Conservation (phyloP, 192 early-diverging fungal genomes). For the Coemansia brasiliensis region DNA sequence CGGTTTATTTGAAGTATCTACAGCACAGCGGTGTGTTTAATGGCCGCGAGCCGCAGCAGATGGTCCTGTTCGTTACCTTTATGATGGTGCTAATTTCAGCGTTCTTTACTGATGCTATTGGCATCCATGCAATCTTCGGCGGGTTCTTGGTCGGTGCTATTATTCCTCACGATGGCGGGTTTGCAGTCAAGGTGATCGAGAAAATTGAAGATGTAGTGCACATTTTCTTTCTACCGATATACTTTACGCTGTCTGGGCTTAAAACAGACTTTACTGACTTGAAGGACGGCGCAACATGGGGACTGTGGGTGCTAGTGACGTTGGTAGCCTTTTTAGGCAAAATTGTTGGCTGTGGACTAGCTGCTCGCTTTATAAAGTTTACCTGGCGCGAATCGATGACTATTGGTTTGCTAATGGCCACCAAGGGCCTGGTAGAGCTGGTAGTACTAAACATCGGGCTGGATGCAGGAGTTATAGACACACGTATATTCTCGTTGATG, state of each 20-base stretch:
- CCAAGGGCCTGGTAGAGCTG: constrained; percentile 93
- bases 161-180: constrained; percentile 83
- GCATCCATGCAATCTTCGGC: constrained; percentile 94
- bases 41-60: constrained; percentile 42
- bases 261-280: constrained; percentile 83
- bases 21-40: constrained; percentile 32
- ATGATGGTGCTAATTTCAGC: constrained; percentile 70
- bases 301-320: constrained; percentile 72
- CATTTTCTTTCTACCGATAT: constrained; percentile 87
- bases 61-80: constrained; percentile 72
- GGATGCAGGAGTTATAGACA: constrained; percentile 79
- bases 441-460: constrained; percentile 94
- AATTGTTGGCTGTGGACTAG: constrained; percentile 74
- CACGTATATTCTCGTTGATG: constrained; percentile 69
- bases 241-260: constrained; percentile 91
- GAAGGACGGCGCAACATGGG: constrained; percentile 71
- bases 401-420: constrained; percentile 92
- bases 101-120: constrained; percentile 83
- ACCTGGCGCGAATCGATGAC: constrained; percentile 82
- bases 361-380: constrained; percentile 68
- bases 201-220: constrained; percentile 90
- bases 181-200: constrained; percentile 84
- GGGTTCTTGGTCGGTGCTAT: constrained; percentile 86
- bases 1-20: constrained; percentile 53
- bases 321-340: constrained; percentile 82